A percentile compares a stretch with the other conserved stretches of the same genome.
These are phyloP conservation scores for Sporothrix schenckii DNA, from an alignment of 2,329 filamentous ascomycete genomes.

Conservation along the genomic window DNA sequence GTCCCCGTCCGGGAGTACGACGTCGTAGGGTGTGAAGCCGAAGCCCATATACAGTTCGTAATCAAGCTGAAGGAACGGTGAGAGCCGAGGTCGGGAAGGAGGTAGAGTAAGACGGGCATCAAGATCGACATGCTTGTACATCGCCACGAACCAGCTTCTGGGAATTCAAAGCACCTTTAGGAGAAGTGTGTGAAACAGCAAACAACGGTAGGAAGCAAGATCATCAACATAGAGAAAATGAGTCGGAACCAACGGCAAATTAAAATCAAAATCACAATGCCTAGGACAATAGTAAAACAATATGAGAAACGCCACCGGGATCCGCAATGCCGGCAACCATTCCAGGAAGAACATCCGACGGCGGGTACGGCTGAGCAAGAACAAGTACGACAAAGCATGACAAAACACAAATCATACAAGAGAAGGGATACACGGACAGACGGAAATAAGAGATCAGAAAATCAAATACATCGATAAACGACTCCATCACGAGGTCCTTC, in stretches of 20 bases:
- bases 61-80: constrained; percentile 2
- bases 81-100: not conserved
- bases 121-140: not conserved
- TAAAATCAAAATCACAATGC: not conserved
- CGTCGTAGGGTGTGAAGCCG: not conserved
- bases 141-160: not conserved
- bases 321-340: not conserved
- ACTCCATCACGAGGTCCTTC: too few relatives aligned
- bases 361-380: not conserved
- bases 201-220: not conserved
- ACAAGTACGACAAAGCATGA: not conserved
- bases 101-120: not conserved
- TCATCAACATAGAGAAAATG: not conserved
- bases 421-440: not conserved
- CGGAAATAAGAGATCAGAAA: not conserved
- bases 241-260: not conserved
- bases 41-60: too few relatives aligned
- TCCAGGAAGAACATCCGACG: not conserved
- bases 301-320: not conserved
- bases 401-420: not conserved
- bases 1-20: not conserved
- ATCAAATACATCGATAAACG: too few relatives aligned
- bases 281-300: not conserved
- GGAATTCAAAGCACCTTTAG: not conserved
- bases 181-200: not conserved